Evolutionary conservation across 768 basidiomycete species (phyloP).

Genomic region (Zangia roseola): DNA sequence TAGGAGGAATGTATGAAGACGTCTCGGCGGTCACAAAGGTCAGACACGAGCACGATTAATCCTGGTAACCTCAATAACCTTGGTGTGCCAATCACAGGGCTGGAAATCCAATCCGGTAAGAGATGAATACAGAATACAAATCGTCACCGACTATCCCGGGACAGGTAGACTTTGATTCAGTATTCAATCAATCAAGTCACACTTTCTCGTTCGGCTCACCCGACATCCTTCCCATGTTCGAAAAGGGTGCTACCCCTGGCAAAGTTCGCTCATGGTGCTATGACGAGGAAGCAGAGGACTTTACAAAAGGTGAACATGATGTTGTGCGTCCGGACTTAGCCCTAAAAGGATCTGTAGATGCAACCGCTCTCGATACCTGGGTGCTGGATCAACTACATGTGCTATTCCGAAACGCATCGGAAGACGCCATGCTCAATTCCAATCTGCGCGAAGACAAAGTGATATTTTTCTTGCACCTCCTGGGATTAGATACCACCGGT

Average conservation of each 20-base stretch:
- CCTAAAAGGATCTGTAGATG: constrained; percentile 45
- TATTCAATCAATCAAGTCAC: constrained; percentile 77
- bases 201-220: constrained; percentile 87
- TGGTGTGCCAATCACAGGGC: constrained; percentile 43
- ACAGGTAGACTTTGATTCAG: constrained; percentile 78
- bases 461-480: constrained; percentile 80
- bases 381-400: constrained; percentile 65
- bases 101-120: constrained; percentile 83
- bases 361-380: constrained; percentile 76
- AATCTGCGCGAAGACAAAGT: constrained; percentile 58
- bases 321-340: background rate
- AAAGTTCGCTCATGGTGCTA: constrained; percentile 78
- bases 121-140: background rate
- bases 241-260: constrained; percentile 64
- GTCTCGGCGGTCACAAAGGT: constrained; percentile 86
- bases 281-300: constrained; percentile 77
- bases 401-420: constrained; percentile 64
- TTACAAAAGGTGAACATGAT: constrained; percentile 63
- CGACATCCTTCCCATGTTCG: constrained; percentile 88
- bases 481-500: constrained; percentile 84
- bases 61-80: constrained; percentile 1
- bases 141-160: constrained; percentile 3
- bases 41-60: constrained; percentile 15
- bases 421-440: constrained; percentile 44
- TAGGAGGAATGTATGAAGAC: constrained; percentile 88